Evolutionary conservation across 176 grass and related monocot species (phyloP), one percentile per base, ranked within the genome.

Genomic region (Zea luxurians): DNA sequence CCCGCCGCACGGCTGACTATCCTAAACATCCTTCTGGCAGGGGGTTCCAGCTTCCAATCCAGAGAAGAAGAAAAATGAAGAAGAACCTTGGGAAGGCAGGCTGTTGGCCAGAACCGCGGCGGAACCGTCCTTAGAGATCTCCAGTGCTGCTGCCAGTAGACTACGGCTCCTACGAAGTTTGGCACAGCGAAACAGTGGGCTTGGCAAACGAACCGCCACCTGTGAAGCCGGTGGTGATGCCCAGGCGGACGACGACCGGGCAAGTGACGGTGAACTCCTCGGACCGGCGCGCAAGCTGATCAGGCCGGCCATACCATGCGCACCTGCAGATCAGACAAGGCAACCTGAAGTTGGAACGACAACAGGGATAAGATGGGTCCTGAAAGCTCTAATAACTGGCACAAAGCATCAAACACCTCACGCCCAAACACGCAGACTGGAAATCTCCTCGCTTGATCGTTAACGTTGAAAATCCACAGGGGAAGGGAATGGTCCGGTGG

Each of bases 21-120:
- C 52, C 2, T 27, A 6, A 77, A 42, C 0, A 73, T 70, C 76
- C 12, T 64, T 76, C 27, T 70, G 21, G 70, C 71, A 80, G 61
- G 77, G 57, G 27, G 27, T 27, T 27, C 27, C 27, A 27, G 27
- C 9, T 58, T 70, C 3, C 5, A 13, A 45, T 12, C 57, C 18
- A 48, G 15, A 59, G 1, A 59, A 59, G 8, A 6, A 17, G 8
- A 4, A 37, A 0, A 12, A 69, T 40, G 46, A 52, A 10, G 7
- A 58, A 21, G 0, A 64, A 88, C 86, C 86, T 84, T 75, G 76
- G 45, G 81, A 84, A 42, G 86, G 82, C 13, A 49, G 77, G 7
- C 55, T 41, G 6, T 81, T 84, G 16, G 70, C 48, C 40, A 84
- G 63, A n/a, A 20, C 65, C 2, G 36, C 1, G 10, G 64, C 59